phyloP scores from a whole-genome alignment of 2,329 filamentous ascomycete species.

The Beauveria sp. region DNA sequence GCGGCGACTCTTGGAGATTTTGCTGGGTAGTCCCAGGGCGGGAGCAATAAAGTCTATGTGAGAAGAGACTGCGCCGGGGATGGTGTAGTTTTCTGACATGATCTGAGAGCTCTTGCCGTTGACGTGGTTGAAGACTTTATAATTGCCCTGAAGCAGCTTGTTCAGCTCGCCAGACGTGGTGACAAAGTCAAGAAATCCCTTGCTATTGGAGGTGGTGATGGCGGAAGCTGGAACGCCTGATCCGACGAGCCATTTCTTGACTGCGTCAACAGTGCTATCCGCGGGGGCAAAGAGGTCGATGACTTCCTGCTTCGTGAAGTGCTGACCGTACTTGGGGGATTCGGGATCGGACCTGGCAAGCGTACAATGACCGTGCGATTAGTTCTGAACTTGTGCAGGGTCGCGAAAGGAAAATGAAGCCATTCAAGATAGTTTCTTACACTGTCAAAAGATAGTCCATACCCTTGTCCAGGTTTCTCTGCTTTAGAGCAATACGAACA shows the following conservation, averaged over 20 bases:
- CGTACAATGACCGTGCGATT: not conserved
- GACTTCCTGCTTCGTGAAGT: not conserved
- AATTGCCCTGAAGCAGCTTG: constrained; percentile 10
- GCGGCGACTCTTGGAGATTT: not conserved
- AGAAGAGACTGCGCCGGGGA: not conserved
- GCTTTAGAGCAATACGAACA: constrained; percentile 6
- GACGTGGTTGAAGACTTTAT: constrained; percentile 19
- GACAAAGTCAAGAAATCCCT: constrained; percentile 31
- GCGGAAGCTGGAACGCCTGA: constrained; percentile 40
- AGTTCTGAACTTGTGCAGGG: not conserved
- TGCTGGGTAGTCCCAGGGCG: not conserved
- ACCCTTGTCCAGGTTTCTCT: constrained; percentile 1
- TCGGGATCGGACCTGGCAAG: not conserved
- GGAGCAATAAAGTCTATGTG: not conserved
- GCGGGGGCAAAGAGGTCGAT: not conserved
- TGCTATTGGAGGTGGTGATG: constrained; percentile 40
- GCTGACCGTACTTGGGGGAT: constrained; percentile 1
- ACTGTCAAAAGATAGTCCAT: not conserved
- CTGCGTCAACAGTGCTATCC: constrained; percentile 38
- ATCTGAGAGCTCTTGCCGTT: not conserved
- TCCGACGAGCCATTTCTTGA: constrained; percentile 44
- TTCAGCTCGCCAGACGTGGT: constrained; percentile 28
- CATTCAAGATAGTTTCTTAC: not conserved
- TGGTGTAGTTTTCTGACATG: not conserved
- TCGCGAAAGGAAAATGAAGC: not conserved